These are phyloP conservation scores for Verticillium albo-atrum DNA, from an alignment of 2,329 filamentous ascomycete species.

Conservation along the genomic window DNA sequence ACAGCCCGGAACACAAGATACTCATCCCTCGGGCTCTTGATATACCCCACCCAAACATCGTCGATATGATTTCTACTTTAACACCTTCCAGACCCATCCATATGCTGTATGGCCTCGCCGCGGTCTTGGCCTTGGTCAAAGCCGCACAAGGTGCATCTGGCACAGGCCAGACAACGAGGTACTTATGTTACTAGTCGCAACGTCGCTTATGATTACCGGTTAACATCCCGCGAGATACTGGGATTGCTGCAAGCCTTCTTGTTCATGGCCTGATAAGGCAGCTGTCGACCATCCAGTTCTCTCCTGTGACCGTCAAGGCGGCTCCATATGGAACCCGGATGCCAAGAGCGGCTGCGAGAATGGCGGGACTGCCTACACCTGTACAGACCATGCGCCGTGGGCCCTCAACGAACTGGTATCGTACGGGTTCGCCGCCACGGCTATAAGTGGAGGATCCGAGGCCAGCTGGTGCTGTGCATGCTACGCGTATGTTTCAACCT, in stretches of 20 bases:
- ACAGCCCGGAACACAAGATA: too few relatives aligned
- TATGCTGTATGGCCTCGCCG: too few relatives aligned
- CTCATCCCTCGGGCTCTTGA: too few relatives aligned
- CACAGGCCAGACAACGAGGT: neutral
- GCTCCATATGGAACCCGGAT: conserved; percentile 48
- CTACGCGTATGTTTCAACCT: conserved; percentile 38
- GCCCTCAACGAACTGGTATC: conserved; percentile 52
- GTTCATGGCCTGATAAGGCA: conserved; percentile 50
- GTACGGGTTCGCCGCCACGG: conserved; percentile 63
- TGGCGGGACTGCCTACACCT: conserved; percentile 57
- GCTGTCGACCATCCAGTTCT: conserved; percentile 43
- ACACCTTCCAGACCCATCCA: too few relatives aligned
- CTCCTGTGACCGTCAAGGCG: conserved; percentile 53
- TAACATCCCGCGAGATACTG: conserved; percentile 35
- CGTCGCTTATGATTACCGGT: too few relatives aligned
- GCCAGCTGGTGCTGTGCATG: conserved; percentile 61
- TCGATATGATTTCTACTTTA: too few relatives aligned
- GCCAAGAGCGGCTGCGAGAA: conserved; percentile 49
- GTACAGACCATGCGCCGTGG: conserved; percentile 59
- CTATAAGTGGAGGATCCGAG: conserved; percentile 51
- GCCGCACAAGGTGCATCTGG: too few relatives aligned
- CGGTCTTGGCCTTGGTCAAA: too few relatives aligned
- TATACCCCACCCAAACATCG: too few relatives aligned
- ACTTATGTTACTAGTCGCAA: neutral
- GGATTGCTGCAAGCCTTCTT: conserved; percentile 71